Evolutionary conservation across 78 protist genomes (phyloP), one percentile per base, ranked within the genome.

Genomic region (Guillardia theta): DNA sequence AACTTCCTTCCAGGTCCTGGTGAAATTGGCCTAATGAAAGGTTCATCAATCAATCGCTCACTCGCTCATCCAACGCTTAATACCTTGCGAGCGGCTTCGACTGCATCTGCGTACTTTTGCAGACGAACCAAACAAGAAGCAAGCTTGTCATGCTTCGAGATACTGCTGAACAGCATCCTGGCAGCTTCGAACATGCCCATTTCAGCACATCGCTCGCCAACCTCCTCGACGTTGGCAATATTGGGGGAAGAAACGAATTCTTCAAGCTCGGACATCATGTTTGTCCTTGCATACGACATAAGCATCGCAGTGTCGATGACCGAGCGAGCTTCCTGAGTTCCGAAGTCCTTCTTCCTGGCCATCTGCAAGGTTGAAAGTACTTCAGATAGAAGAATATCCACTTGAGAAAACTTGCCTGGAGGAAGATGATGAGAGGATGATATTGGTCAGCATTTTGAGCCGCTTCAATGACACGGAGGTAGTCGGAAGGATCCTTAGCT

Each of bases 31-130:
- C n/a, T n/a, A n/a, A n/a, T n/a, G n/a, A n/a, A n/a, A n/a, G n/a
- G n/a, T n/a, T n/a, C n/a, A n/a, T n/a, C n/a, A n/a, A n/a, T n/a
- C n/a, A n/a, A n/a, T n/a, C n/a, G n/a, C n/a, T n/a, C n/a, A n/a
- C n/a, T n/a, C n/a, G n/a, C n/a, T n/a, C n/a, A n/a, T n/a, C n/a
- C n/a, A n/a, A n/a, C n/a, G n/a, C 99, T n/a, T n/a, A n/a, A n/a
- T n/a, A n/a, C n/a, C 93, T 99, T 98, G 95, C 98, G 97, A 0
- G 99, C 99, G 18, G 99, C 97, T 21, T 99, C 99, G 27, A 99
- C 99, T 10, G 99, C 99, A 21, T 95, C 98, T 93, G 96, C 98
- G 93, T 47, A 87, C 93, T 70, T 22, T 24, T 33, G 39, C 22
- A 15, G 96, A 88, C 92, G 80, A 58, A 99, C 98, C 30, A 98